Conservation (phyloP, 2,329 filamentous ascomycete genomes). For the Venturia aucupariae region DNA sequence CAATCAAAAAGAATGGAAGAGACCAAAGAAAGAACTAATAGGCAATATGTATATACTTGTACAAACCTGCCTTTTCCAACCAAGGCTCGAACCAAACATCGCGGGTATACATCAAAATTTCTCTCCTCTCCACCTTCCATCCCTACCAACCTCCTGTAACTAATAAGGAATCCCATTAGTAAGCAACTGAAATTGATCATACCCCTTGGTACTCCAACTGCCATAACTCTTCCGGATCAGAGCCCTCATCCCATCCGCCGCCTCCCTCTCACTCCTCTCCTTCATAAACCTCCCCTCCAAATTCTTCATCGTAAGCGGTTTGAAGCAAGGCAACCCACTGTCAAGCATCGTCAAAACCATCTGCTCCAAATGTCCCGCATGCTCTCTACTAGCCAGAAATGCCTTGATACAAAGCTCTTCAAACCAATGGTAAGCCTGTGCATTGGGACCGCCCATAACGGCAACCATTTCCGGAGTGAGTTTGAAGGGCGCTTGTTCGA, state of each 20-base stretch:
- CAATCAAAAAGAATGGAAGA: too few species aligned
- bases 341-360: constrained; percentile 94
- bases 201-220: constrained; percentile 86
- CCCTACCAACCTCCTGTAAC: not conserved
- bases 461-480: constrained; percentile 95
- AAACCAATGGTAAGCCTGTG: constrained; percentile 89
- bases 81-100: too few species aligned
- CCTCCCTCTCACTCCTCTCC: constrained; percentile 84
- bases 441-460: constrained; percentile 90
- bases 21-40: too few species aligned
- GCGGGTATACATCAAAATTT: not conserved
- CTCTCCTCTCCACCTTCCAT: not conserved
- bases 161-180: constrained; percentile 96
- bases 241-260: constrained; percentile 86
- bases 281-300: constrained; percentile 89
- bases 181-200: constrained; percentile 95
- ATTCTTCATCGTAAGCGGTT: constrained; percentile 86
- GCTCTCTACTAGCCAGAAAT: constrained; percentile 78
- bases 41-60: too few species aligned
- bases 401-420: constrained; percentile 94
- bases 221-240: constrained; percentile 83
- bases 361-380: constrained; percentile 81
- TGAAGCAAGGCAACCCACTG: constrained; percentile 93
- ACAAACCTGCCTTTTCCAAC: too few species aligned
- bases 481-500: constrained; percentile 97